phyloP scores from a whole-genome alignment of 352 stramenopile species.

The Sclerospora graminicola region DNA sequence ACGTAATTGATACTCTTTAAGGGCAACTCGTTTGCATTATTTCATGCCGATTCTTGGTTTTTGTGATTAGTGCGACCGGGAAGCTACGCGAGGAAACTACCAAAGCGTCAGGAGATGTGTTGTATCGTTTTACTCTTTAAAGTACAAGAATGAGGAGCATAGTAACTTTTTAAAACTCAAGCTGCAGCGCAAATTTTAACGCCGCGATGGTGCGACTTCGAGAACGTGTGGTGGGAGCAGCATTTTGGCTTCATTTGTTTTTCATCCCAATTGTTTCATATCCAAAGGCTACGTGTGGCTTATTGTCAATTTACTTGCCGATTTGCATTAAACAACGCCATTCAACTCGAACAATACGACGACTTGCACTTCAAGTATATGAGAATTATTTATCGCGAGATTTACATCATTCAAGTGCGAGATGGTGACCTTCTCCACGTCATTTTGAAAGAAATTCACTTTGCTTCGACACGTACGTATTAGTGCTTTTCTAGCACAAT shows the following conservation, averaged over 20 bases:
- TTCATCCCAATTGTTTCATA: constrained; percentile 65
- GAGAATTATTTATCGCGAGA: constrained; percentile 67
- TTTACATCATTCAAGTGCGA: constrained; percentile 67
- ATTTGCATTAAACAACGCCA: constrained; percentile 70
- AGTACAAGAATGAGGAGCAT: constrained; percentile 77
- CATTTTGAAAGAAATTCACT: constrained; percentile 51
- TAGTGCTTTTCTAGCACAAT: constrained; percentile 7
- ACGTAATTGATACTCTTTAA: constrained; percentile 11
- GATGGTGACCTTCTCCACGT: constrained; percentile 56
- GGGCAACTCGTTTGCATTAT: background rate
- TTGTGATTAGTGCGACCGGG: no score
- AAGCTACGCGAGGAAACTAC: no score
- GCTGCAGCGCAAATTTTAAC: constrained; percentile 64
- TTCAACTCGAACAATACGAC: constrained; percentile 72
- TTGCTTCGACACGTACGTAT: constrained; percentile 32
- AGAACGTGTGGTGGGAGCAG: constrained; percentile 79
- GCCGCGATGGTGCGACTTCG: constrained; percentile 31
- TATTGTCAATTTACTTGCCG: constrained; percentile 47
- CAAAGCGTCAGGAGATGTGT: no score
- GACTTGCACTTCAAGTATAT: constrained; percentile 62
- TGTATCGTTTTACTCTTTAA: constrained; percentile 51
- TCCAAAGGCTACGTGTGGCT: constrained; percentile 57
- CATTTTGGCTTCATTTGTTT: constrained; percentile 45
- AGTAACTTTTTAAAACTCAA: constrained; percentile 76
- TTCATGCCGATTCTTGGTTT: no score